These are phyloP conservation scores for Pseudogymnoascus sp. DNA, from an alignment of 2,329 filamentous ascomycete genomes.

Conservation along the genomic window DNA sequence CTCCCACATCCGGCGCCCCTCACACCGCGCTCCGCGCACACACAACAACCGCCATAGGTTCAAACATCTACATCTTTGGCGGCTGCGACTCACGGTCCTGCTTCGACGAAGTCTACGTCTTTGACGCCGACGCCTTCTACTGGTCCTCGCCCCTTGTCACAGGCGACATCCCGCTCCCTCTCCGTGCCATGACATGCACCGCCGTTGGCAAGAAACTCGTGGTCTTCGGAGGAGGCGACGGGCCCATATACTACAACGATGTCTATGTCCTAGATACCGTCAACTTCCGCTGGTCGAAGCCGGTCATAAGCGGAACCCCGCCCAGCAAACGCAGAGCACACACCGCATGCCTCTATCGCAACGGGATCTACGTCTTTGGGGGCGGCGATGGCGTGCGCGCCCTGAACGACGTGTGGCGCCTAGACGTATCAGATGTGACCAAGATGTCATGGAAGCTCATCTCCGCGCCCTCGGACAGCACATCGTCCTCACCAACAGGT, in stretches of 20 bases:
- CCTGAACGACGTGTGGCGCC: constrained; percentile 64
- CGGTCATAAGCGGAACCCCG: constrained; percentile 43
- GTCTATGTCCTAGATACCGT: constrained; percentile 64
- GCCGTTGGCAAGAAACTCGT: constrained; percentile 63
- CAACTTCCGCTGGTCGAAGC: constrained; percentile 58
- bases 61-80: constrained; percentile 60
- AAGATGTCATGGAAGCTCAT: constrained; percentile 64
- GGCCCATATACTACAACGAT: constrained; percentile 63
- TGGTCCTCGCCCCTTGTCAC: constrained; percentile 58
- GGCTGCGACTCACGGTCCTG: constrained; percentile 59
- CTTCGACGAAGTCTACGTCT: constrained; percentile 61
- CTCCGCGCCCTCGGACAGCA: constrained; percentile 29
- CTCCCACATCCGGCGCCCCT: constrained; percentile 52
- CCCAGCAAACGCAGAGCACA: constrained; percentile 58
- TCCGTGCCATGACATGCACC: constrained; percentile 65
- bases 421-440: constrained; percentile 52
- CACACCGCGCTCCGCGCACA: constrained; percentile 57
- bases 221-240: constrained; percentile 62
- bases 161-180: constrained; percentile 55
- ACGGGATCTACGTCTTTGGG: constrained; percentile 64
- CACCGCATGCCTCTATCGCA: constrained; percentile 63
- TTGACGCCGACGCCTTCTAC: constrained; percentile 62
- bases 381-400: constrained; percentile 63
- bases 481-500: constrained; percentile 12
- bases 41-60: constrained; percentile 57